A percentile compares a stretch with the other conserved stretches of the same genome.
These are phyloP conservation scores for Phytophthora meadii DNA, from an alignment of 352 stramenopile genomes.

Conservation along the genomic window DNA sequence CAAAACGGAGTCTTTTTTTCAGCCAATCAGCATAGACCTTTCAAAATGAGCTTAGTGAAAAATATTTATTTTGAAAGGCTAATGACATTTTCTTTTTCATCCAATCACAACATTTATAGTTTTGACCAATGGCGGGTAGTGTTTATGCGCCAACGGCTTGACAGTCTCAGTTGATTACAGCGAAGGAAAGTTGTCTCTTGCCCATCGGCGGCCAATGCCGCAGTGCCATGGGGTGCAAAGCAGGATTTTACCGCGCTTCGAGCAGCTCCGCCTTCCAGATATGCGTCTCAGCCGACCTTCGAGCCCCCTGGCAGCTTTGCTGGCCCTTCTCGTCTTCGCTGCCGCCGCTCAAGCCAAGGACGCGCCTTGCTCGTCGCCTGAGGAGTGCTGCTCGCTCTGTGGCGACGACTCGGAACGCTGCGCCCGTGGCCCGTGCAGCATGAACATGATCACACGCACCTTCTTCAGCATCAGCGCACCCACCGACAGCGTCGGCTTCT, in stretches of 20 bases:
- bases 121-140: background rate
- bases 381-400: conserved; percentile 60
- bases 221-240: conserved; percentile 7
- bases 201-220: background rate
- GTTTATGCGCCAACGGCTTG: background rate
- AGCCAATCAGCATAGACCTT: conserved; percentile 1
- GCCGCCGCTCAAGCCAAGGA: conserved; percentile 19
- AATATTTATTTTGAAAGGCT: background rate
- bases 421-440: conserved; percentile 58
- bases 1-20: conserved; percentile 4
- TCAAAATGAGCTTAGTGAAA: background rate
- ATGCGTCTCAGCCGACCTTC: conserved; percentile 16
- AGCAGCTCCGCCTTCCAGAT: background rate
- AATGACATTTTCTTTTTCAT: background rate
- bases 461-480: conserved; percentile 67
- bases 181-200: background rate
- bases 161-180: conserved; percentile 4
- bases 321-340: conserved; percentile 6
- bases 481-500: conserved; percentile 43
- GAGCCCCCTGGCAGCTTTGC: background rate
- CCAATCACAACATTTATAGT: background rate
- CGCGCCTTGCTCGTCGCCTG: conserved; percentile 27
- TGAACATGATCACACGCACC: conserved; percentile 42
- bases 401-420: conserved; percentile 56
- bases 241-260: conserved; percentile 1